Conservation (phyloP, 2,329 filamentous ascomycete species). For the Rhynchosporium agropyri region DNA sequence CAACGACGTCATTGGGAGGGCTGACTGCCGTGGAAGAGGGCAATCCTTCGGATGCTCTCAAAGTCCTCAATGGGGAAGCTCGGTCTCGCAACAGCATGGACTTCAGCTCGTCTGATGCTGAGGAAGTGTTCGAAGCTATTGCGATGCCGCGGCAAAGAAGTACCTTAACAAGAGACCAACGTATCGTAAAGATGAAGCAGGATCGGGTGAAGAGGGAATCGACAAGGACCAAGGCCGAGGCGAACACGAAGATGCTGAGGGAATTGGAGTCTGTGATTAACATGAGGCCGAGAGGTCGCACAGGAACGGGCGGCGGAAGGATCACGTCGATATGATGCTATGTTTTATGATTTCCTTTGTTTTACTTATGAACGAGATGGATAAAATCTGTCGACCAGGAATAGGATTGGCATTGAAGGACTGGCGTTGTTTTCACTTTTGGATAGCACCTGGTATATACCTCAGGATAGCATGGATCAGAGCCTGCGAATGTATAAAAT, state of each 20-base stretch:
- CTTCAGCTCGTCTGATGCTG: conserved; percentile 60
- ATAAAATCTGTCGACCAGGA: not conserved
- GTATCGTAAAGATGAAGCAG: conserved; percentile 84
- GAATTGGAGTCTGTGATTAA: conserved; percentile 91
- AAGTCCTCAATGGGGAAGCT: conserved; percentile 74
- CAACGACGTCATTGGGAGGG: conserved; percentile 66
- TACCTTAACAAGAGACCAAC: conserved; percentile 79
- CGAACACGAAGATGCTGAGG: conserved; percentile 85
- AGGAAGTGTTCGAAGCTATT: conserved; percentile 90
- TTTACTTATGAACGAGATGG: conserved; percentile 5
- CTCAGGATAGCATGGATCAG: conserved; percentile 18
- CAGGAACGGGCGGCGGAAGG: conserved; percentile 35
- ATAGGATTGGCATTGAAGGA: conserved; percentile 7
- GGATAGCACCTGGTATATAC: conserved; percentile 11
- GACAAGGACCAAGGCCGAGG: conserved; percentile 73
- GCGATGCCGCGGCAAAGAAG: conserved; percentile 73
- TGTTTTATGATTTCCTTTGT: conserved; percentile 36
- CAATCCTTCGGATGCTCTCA: conserved; percentile 70
- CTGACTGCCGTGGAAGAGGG: conserved; percentile 64
- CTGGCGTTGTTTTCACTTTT: conserved; percentile 9
- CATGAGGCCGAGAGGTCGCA: conserved; percentile 48
- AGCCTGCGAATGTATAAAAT: conserved; percentile 9
- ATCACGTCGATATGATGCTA: conserved; percentile 43
- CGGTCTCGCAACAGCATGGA: conserved; percentile 54
- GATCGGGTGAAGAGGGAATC: conserved; percentile 76